Conservation (phyloP, 176 grass and related monocot genomes). For the Oryza longistaminata region DNA sequence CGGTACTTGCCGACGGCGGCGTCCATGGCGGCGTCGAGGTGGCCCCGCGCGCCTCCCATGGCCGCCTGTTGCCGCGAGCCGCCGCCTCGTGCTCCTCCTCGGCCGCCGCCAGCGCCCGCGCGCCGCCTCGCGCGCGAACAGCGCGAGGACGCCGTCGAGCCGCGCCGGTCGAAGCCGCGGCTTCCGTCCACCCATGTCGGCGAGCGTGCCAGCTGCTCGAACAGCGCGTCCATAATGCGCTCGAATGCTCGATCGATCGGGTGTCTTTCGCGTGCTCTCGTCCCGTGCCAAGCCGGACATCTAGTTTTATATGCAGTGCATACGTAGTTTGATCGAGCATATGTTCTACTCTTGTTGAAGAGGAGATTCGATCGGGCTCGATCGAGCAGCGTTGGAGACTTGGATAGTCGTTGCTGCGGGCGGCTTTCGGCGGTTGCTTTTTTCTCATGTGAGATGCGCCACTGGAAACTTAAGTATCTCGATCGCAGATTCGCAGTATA, state of each 20-base stretch:
- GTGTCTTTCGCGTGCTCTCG: background rate
- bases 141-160: constrained; percentile 39
- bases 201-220: constrained; percentile 44
- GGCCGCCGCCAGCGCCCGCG: constrained; percentile 21
- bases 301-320: background rate
- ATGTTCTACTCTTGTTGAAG: background rate
- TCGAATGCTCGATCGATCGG: no score
- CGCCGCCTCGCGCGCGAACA: constrained; percentile 47
- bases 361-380: constrained; percentile 27
- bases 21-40: constrained; percentile 41
- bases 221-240: constrained; percentile 46
- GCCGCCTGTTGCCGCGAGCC: constrained; percentile 18
- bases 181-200: constrained; percentile 27
- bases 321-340: background rate
- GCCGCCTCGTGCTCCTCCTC: constrained; percentile 28
- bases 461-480: background rate
- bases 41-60: constrained; percentile 19
- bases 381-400: background rate
- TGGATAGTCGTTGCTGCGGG: background rate
- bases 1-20: constrained; percentile 35
- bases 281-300: background rate
- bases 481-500: no score
- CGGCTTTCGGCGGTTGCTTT: constrained; percentile 24
- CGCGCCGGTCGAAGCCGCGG: constrained; percentile 32
- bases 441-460: background rate